phyloP scores from a whole-genome alignment of 495 filamentous ascomycete species.

The Aspergillus biplanus region DNA sequence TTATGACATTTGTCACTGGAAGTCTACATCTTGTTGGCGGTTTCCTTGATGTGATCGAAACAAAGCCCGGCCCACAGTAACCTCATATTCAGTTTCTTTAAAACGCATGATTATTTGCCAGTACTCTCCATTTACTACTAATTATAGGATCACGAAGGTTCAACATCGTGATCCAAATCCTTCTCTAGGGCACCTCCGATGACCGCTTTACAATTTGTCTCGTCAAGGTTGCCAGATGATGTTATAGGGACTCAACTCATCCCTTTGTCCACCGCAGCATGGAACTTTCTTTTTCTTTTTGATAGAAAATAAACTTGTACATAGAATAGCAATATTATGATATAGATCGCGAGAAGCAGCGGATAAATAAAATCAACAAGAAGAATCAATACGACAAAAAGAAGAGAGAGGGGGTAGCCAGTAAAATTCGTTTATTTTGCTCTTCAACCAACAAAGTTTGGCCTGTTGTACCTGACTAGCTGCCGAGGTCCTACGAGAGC shows the following conservation, averaged over 20 bases:
- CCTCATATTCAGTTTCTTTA: background rate
- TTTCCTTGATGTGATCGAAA: slow-evolving; percentile 75
- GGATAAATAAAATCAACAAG: background rate
- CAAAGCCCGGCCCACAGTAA: slow-evolving; percentile 35
- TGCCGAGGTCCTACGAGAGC: background rate
- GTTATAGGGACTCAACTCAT: slow-evolving; percentile 21
- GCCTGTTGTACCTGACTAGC: slow-evolving; percentile 3
- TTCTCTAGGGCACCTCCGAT: background rate
- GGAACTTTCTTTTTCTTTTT: background rate
- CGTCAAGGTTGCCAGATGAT: background rate
- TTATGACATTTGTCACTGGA: slow-evolving; percentile 71
- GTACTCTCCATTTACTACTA: background rate
- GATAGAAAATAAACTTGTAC: background rate
- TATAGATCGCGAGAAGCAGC: background rate
- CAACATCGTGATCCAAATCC: background rate
- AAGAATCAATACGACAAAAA: too few relatives aligned
- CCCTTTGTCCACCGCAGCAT: background rate
- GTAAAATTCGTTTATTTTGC: too few relatives aligned
- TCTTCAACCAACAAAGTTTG: background rate
- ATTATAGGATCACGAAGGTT: background rate
- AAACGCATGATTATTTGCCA: background rate
- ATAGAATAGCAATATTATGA: background rate
- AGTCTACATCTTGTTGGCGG: slow-evolving; percentile 90
- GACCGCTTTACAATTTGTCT: too few relatives aligned
- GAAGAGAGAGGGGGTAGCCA: too few relatives aligned